Conservation (phyloP, 1,139 yeast genomes). For the Insectozyma bohioensis region DNA sequence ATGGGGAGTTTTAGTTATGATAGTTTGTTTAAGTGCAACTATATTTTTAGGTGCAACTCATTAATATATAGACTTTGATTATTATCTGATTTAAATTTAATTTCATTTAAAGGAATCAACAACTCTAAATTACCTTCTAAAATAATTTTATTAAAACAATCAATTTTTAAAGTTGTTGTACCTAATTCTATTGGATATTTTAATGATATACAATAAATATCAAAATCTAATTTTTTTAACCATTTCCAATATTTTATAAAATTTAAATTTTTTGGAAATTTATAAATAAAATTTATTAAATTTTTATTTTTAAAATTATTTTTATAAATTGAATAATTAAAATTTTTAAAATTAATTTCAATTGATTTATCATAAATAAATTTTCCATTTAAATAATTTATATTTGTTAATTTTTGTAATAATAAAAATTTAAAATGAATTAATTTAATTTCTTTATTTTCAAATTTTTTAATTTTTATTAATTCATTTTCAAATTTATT, state of each 20-base stretch:
- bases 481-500: not conserved
- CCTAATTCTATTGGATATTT: slow-evolving; percentile 23
- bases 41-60: slow-evolving; percentile 60
- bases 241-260: slow-evolving; percentile 21
- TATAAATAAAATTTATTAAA: slow-evolving; percentile 12
- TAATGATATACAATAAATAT: slow-evolving; percentile 27
- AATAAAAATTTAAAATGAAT: slow-evolving; percentile 24
- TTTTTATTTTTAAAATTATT: slow-evolving; percentile 6
- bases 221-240: slow-evolving; percentile 25
- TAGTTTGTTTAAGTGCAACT: slow-evolving; percentile 76
- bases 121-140: slow-evolving; percentile 4
- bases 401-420: slow-evolving; percentile 23
- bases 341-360: slow-evolving; percentile 19
- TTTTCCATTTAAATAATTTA: slow-evolving; percentile 13
- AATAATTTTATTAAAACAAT: slow-evolving; percentile 12
- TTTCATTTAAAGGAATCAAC: slow-evolving; percentile 4
- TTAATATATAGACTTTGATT: slow-evolving; percentile 16
- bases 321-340: slow-evolving; percentile 26
- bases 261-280: slow-evolving; percentile 2
- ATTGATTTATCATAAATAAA: slow-evolving; percentile 3
- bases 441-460: slow-evolving; percentile 16
- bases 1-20: slow-evolving; percentile 81
- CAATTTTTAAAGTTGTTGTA: slow-evolving; percentile 11
- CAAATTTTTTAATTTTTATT: not conserved
- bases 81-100: not conserved